Evolutionary conservation across 23 red algal species (phyloP).

Genomic region (Gracilariopsis chorda): DNA sequence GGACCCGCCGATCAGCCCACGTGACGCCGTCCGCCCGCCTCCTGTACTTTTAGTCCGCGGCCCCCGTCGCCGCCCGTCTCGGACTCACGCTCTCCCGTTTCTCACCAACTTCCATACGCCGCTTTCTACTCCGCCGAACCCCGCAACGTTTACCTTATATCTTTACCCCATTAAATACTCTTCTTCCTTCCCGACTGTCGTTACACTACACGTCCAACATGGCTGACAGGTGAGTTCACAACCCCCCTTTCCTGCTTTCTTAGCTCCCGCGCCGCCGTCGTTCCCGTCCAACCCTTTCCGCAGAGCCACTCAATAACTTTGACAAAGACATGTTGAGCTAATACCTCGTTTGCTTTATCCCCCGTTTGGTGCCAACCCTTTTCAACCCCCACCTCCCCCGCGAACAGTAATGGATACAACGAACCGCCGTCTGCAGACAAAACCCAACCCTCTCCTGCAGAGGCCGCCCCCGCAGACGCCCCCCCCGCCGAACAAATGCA

Average conservation of each 20-base stretch:
- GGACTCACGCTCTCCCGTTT: neutral
- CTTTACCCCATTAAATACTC: neutral
- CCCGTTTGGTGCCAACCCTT: too few relatives aligned
- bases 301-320: neutral
- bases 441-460: neutral
- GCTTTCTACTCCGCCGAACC: too few relatives aligned
- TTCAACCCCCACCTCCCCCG: neutral
- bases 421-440: constrained; percentile 26
- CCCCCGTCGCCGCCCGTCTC: neutral
- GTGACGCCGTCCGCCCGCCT: constrained; percentile 4
- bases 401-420: constrained; percentile 48
- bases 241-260: neutral
- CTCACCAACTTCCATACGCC: neutral
- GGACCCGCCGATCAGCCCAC: neutral
- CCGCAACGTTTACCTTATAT: neutral
- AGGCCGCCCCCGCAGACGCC: neutral
- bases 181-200: neutral
- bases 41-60: neutral
- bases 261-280: neutral
- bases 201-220: neutral
- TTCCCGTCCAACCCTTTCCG: neutral
- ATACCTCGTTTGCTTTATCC: neutral
- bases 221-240: constrained; percentile 9
- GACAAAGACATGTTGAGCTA: too few relatives aligned
- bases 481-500: neutral